Evolutionary conservation across 345 rosid species (phyloP), one percentile per base, ranked within the genome.

Genomic region (Salix brachista): DNA sequence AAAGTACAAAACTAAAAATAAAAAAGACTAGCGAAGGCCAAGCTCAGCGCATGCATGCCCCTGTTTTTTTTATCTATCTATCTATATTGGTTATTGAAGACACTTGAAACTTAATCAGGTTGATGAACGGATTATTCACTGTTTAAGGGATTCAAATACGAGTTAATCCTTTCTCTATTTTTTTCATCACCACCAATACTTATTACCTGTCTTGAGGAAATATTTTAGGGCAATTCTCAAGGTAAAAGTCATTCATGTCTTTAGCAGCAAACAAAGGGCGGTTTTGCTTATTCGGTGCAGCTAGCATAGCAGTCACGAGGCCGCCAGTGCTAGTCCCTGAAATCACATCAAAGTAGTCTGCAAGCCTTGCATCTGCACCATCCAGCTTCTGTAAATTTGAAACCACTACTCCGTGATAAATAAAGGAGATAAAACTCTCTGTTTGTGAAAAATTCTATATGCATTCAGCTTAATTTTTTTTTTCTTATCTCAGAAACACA

Each of bases 221-320:
- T 39, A 39, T 77, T 70, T 77, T 70, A 8, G 80, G 80, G 36
- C 80, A 70, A 62, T 77, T 46, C 46, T 77, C 70, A 5, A 62
- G 46, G 32, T 77, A 77, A 37, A 77, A 77, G 2, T 78, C 81
- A 3, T 80, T 88, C 26, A 92, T 86, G 42, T 92, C 97, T 54
- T 86, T 85, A 54, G 92, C 93, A 4, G 90, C 89, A 41, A 87
- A 88, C 25, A 91, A 69, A 16, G 96, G 96, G 21, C 93, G 88
- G 17, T 88, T 85, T 32, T 85, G 32, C 37, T 86, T 83, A 70
- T 90, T 87, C 78, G 42, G 42, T 8, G 42, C 42, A 39, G 42
- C 42, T 39, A 39, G 42, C 42, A 8, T 39, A 39, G 42, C 42
- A 4, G 42, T 39, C 42, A 39, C 42, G 2, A 39, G 42, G 42